Percentiles rank a stretch among this genome's conserved stretches.
Conservation (phyloP, 2,329 filamentous ascomycete genomes). For the Neoascochyta sp. region DNA sequence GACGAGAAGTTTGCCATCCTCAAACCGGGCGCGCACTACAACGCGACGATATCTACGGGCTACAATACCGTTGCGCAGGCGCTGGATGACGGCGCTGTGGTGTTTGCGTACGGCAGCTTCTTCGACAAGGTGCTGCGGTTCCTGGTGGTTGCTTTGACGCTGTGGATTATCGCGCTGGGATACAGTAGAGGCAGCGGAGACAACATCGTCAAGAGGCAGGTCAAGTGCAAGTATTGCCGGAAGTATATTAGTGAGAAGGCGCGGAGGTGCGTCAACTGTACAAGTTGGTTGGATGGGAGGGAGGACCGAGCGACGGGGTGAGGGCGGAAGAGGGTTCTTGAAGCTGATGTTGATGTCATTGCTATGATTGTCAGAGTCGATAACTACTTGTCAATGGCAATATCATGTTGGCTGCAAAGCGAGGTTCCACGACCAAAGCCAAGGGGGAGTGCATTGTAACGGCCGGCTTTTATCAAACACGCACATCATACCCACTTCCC, state of each 20-base stretch:
- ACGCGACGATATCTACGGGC: slow-evolving; percentile 43
- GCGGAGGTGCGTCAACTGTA: slow-evolving; percentile 54
- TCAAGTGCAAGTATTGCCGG: slow-evolving; percentile 66
- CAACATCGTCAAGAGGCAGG: slow-evolving; percentile 66
- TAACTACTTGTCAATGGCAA: too few relatives aligned
- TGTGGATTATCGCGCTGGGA: slow-evolving; percentile 61
- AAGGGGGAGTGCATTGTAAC: too few relatives aligned
- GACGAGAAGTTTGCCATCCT: slow-evolving; percentile 71
- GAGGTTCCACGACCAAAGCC: too few relatives aligned
- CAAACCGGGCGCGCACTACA: slow-evolving; percentile 51
- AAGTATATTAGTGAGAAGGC: slow-evolving; percentile 63
- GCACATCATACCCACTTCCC: too few relatives aligned
- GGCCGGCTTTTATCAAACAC: too few relatives aligned
- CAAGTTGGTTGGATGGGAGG: slow-evolving; percentile 56
- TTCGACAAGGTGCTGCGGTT: slow-evolving; percentile 65
- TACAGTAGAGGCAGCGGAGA: slow-evolving; percentile 62
- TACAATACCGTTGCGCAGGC: slow-evolving; percentile 71
- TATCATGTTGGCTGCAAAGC: too few relatives aligned
- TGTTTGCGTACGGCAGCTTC: slow-evolving; percentile 70
- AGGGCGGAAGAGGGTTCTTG: not conserved
- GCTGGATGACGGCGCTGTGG: slow-evolving; percentile 65
- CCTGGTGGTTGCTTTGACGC: slow-evolving; percentile 59
- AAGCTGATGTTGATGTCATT: too few relatives aligned
- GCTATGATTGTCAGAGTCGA: too few relatives aligned
- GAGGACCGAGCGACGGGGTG: slow-evolving; percentile 39